Evolutionary conservation across 73 alveolate species (phyloP).

Genomic region (Tetrahymena elliotti): DNA sequence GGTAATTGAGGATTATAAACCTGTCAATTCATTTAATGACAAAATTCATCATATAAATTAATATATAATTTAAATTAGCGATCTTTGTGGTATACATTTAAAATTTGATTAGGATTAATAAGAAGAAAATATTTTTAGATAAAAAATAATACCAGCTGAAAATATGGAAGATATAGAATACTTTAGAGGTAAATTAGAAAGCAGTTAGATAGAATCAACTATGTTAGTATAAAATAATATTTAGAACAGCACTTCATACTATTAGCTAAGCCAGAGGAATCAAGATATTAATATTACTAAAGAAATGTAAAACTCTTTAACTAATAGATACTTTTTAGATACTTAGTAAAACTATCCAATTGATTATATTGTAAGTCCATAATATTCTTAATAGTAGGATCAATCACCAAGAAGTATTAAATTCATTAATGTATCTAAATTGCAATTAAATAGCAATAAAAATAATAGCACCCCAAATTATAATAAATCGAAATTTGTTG

Average conservation of each 20-base stretch:
- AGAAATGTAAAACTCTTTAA: not conserved
- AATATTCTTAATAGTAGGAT: not conserved
- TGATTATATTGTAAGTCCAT: not conserved
- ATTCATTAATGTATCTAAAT: not conserved
- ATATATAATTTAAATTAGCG: not conserved
- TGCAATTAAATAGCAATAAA: too few relatives aligned
- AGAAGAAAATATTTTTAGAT: too few relatives aligned
- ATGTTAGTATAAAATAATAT: too few relatives aligned
- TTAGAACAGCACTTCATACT: not conserved
- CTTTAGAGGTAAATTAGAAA: not conserved
- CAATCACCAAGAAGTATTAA: too few relatives aligned
- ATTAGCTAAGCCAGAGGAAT: not conserved
- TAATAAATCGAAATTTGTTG: too few relatives aligned
- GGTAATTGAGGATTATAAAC: not conserved
- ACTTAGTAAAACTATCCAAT: not conserved
- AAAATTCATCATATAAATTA: not conserved
- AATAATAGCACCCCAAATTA: too few relatives aligned
- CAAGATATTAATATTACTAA: not conserved
- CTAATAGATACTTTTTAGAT: not conserved
- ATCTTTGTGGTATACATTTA: not conserved
- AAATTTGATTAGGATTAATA: not conserved
- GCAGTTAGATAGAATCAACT: not conserved
- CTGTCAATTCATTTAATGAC: too few relatives aligned
- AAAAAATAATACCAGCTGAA: not conserved
- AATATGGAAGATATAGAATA: too few relatives aligned